Evolutionary conservation across 768 basidiomycete species (phyloP).

Genomic region (Collybia nuda): DNA sequence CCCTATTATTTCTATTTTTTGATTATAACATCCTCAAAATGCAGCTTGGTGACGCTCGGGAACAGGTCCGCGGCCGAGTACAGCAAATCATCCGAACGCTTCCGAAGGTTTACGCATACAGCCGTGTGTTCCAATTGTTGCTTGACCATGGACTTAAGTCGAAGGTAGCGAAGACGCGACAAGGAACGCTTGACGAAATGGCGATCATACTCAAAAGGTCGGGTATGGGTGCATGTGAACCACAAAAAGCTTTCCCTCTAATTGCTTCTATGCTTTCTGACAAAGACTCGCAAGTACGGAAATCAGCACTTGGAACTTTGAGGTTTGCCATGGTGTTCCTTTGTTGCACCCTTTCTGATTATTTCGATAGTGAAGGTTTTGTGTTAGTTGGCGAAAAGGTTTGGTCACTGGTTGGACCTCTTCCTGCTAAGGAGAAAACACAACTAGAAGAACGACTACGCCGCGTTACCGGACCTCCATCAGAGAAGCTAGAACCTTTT

Average conservation of each 20-base stretch:
- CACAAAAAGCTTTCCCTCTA: constrained; percentile 73
- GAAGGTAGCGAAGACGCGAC: constrained; percentile 89
- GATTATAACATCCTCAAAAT: constrained; percentile 4
- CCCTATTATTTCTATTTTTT: neutral
- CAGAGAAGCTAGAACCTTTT: constrained; percentile 34
- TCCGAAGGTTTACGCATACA: constrained; percentile 90
- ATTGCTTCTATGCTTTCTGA: constrained; percentile 83
- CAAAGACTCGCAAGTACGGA: constrained; percentile 86
- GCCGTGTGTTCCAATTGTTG: constrained; percentile 84
- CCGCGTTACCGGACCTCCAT: constrained; percentile 71
- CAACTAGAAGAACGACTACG: constrained; percentile 89
- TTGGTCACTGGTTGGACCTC: constrained; percentile 72
- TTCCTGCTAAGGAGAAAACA: constrained; percentile 87
- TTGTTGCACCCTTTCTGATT: constrained; percentile 8
- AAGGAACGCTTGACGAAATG: constrained; percentile 84
- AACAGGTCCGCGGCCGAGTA: constrained; percentile 76
- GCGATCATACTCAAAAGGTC: constrained; percentile 75
- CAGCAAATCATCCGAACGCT: constrained; percentile 83
- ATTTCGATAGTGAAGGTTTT: constrained; percentile 68
- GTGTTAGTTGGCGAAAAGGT: constrained; percentile 82
- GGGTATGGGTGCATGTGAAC: constrained; percentile 81
- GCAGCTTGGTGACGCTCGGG: constrained; percentile 91
- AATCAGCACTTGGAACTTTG: constrained; percentile 79
- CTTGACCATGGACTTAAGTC: constrained; percentile 88
- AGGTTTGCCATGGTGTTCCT: constrained; percentile 40